Evolutionary conservation across 2,329 filamentous ascomycete genomes (phyloP).

Genomic region (Colletotrichum plurivorum): DNA sequence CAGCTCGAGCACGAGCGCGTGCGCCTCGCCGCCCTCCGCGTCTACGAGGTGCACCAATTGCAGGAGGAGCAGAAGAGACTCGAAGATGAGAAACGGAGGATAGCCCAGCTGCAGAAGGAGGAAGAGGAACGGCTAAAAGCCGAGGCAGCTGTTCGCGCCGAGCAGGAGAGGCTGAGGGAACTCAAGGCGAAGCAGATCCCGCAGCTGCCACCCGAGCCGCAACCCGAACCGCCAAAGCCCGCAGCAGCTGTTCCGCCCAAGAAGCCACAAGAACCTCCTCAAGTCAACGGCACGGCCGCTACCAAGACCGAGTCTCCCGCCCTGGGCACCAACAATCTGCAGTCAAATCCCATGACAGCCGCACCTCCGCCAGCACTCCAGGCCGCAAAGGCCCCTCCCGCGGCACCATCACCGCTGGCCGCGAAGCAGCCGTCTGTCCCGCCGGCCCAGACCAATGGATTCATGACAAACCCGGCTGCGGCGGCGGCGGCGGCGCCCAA

Average conservation of each 20-base stretch:
- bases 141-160: slow-evolving; percentile 61
- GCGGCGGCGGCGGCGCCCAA: slow-evolving; percentile 29
- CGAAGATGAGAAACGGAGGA: slow-evolving; percentile 59
- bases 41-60: slow-evolving; percentile 63
- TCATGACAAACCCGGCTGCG: slow-evolving; percentile 20
- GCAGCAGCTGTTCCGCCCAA: slow-evolving; percentile 38
- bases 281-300: slow-evolving; percentile 41
- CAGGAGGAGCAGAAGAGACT: slow-evolving; percentile 59
- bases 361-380: slow-evolving; percentile 37
- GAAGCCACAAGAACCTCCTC: slow-evolving; percentile 41
- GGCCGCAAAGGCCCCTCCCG: slow-evolving; percentile 38
- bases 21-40: slow-evolving; percentile 63
- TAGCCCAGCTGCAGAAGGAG: slow-evolving; percentile 60
- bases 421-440: slow-evolving; percentile 28
- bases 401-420: slow-evolving; percentile 30
- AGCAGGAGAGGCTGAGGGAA: slow-evolving; percentile 64
- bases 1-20: slow-evolving; percentile 78
- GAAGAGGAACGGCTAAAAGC: slow-evolving; percentile 62
- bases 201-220: slow-evolving; percentile 56
- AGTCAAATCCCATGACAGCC: slow-evolving; percentile 21
- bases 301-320: slow-evolving; percentile 27
- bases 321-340: slow-evolving; percentile 30
- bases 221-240: slow-evolving; percentile 48
- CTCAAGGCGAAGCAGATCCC: slow-evolving; percentile 62
- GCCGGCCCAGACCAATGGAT: slow-evolving; percentile 20